phyloP scores from a whole-genome alignment of 129 eudicot species.

The Glebionis coronaria region DNA sequence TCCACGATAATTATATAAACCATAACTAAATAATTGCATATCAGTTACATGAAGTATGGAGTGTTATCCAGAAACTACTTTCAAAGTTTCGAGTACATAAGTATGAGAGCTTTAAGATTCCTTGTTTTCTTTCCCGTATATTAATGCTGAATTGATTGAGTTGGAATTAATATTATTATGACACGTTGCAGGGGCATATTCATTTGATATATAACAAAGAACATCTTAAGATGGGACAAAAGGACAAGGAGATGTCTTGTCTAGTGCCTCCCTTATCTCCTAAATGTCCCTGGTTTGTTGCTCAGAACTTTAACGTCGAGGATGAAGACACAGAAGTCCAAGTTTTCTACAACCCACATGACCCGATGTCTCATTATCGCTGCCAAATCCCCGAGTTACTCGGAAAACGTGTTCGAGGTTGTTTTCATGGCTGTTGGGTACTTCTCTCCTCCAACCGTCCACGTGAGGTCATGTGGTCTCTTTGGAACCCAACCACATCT shows the following conservation, averaged over 20 bases:
- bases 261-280: slow-evolving; percentile 3
- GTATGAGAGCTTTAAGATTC: too few species aligned
- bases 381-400: slow-evolving; percentile 4
- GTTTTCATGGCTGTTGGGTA: background rate
- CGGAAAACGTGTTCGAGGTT: slow-evolving; percentile 2
- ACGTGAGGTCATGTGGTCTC: too few species aligned
- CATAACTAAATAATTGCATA: background rate
- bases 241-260: background rate
- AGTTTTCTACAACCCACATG: background rate
- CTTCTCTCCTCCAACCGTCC: background rate
- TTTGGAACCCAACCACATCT: too few species aligned
- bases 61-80: too few species aligned
- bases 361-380: background rate
- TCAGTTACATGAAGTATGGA: background rate
- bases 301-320: background rate
- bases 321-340: background rate
- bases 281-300: background rate
- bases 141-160: background rate
- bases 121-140: too few species aligned
- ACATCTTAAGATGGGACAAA: background rate
- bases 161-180: background rate
- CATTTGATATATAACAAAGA: background rate
- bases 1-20: background rate
- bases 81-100: too few species aligned
- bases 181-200: background rate